Base-by-base conservation (phyloP, 345 rosid genomes). In the Populus euphratica region DNA sequence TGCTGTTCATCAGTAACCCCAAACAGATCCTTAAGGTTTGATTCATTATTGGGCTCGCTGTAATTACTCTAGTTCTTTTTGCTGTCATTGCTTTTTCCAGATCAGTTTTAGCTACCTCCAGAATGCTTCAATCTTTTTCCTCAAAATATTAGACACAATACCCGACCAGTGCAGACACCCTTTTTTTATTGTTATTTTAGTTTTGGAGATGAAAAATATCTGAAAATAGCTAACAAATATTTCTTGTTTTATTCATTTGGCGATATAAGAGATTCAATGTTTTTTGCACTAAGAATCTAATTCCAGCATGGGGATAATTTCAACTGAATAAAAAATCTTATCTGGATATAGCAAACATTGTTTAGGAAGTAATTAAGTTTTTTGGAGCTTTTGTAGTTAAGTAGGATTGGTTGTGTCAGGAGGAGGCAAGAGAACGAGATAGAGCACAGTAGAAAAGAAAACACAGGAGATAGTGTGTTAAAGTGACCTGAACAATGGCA, bases 401-500 rank as follows among this genome's bases (percentile, higher is more conserved):
- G 76, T 78, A 70, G 80, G 83, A 84, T 77, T 80, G 85, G 86
- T 41, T 78, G 70, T 82, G 86, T 75, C 86, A 82, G 85, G 70
- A 73, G 75, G 83, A 62, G 73, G 50, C 83, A 69, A 35, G 39
- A 35, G 76, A 29, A 76, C 17, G 69, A 72, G 56, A 17, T 39
- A 35, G 6, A 2, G 27, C 13, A 5, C 14, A 13, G 12, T 5
- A 76, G 50, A 69, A 39, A 31, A 61, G 8, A 20, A 21, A 78
- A 13, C 35, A 49, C 11, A 64, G 25, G 56, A 18, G 29, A 8
- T 49, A 6, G 44, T n/a, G 36, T 23, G 64, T 59, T 59, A 21
- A 72, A 64, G 69, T 35, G 85, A 96, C 99, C 96, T 96, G 99
- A 12, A 96, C 95, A 81, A 93, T 94, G 79, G 99, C 99, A 71